Percentiles rank a stretch among this genome's conserved stretches.
Evolutionary conservation across 1,139 yeast species (phyloP).

Genomic region (Scheffersomyces cryptocercus): DNA sequence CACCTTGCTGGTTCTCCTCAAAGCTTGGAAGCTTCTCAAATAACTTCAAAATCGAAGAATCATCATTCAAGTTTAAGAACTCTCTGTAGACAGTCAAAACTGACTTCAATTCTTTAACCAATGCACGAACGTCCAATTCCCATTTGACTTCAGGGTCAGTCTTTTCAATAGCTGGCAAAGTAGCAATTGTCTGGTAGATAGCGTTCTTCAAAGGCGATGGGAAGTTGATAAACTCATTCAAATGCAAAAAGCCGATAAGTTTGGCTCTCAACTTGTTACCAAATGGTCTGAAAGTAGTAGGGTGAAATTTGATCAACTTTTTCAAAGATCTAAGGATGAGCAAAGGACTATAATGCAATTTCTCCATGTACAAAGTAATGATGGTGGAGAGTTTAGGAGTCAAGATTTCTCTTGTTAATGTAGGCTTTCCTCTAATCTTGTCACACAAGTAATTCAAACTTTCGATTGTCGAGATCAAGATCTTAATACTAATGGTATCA

Average conservation of each 20-base stretch:
- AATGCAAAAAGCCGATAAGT: conserved; percentile 38
- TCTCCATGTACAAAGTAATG: conserved; percentile 54
- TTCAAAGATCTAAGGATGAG: conserved; percentile 51
- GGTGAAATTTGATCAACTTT: conserved; percentile 54
- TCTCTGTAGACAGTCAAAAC: conserved; percentile 56
- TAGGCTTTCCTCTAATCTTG: conserved; percentile 75
- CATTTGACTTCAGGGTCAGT: conserved; percentile 51
- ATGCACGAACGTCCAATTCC: conserved; percentile 39
- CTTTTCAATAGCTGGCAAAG: conserved; percentile 59
- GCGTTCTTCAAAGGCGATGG: conserved; percentile 38
- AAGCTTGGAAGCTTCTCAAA: conserved; percentile 34
- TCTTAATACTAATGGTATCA: conserved; percentile 38
- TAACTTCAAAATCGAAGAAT: conserved; percentile 41
- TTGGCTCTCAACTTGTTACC: conserved; percentile 59
- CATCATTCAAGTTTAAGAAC: conserved; percentile 58
- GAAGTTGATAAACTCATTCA: conserved; percentile 26
- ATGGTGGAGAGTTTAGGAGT: conserved; percentile 76
- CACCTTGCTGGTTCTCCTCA: conserved; percentile 16
- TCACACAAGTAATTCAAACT: conserved; percentile 51
- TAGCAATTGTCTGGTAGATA: conserved; percentile 56
- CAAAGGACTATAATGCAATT: conserved; percentile 39
- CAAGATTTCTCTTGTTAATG: conserved; percentile 78
- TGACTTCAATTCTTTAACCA: conserved; percentile 50
- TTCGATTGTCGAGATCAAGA: conserved; percentile 51
- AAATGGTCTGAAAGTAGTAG: conserved; percentile 82